phyloP scores from a whole-genome alignment of 2,329 filamentous ascomycete species.

The Chaetomium sp. region DNA sequence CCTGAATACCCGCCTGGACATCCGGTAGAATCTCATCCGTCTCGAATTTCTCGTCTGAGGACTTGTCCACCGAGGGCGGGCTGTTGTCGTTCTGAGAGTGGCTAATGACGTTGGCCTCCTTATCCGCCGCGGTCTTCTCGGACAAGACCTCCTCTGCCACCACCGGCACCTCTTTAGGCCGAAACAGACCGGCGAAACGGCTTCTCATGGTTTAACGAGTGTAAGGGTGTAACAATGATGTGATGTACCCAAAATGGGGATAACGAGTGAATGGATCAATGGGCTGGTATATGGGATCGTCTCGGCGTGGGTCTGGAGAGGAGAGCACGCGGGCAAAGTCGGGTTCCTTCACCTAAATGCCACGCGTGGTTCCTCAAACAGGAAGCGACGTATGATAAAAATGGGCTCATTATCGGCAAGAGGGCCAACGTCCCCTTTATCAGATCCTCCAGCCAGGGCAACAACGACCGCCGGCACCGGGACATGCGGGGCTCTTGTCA shows the following conservation, averaged over 20 bases:
- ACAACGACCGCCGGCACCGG: too few relatives aligned
- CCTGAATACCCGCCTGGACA: conserved; percentile 40
- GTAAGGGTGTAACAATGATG: too few relatives aligned
- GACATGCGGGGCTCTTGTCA: too few relatives aligned
- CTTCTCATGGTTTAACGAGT: conserved; percentile 19
- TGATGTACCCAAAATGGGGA: too few relatives aligned
- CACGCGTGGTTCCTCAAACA: background rate
- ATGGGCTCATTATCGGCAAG: background rate
- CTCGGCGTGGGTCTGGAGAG: too few relatives aligned
- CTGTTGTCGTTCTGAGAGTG: background rate
- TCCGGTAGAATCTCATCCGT: conserved; percentile 27
- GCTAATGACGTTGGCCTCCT: conserved; percentile 17
- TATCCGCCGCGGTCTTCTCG: conserved; percentile 23
- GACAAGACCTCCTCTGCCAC: conserved; percentile 20
- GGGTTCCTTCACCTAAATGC: too few relatives aligned
- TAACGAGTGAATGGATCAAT: too few relatives aligned
- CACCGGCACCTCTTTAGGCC: conserved; percentile 25
- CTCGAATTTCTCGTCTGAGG: conserved; percentile 21
- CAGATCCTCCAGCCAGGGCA: background rate
- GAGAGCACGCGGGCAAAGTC: too few relatives aligned
- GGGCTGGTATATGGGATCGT: too few relatives aligned
- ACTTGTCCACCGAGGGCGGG: background rate
- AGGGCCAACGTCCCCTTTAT: background rate
- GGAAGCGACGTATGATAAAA: background rate
- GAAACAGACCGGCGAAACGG: conserved; percentile 3